Evolutionary conservation across 768 basidiomycete species (phyloP).

Genomic region (Vararia minispora): DNA sequence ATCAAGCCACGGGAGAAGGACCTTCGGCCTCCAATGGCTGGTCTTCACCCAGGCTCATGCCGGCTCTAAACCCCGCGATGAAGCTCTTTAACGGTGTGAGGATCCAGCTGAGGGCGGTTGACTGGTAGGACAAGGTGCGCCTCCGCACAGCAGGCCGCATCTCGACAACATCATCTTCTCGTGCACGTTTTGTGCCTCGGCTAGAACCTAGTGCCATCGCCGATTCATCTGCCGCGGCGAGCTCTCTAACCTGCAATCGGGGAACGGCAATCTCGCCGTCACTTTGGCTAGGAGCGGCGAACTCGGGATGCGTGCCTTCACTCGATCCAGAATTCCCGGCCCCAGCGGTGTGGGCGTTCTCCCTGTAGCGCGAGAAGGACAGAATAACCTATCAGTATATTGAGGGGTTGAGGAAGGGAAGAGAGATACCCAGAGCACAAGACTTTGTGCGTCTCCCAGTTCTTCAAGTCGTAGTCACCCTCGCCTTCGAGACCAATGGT

Average conservation of each 20-base stretch:
- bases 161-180: conserved; percentile 30
- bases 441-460: conserved; percentile 54
- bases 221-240: too few relatives aligned
- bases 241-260: too few relatives aligned
- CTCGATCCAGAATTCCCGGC: too few relatives aligned
- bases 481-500: conserved; percentile 34
- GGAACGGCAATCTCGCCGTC: too few relatives aligned
- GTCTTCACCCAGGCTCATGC: too few relatives aligned
- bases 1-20: too few relatives aligned
- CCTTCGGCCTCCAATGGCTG: too few relatives aligned
- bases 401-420: background rate
- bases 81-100: conserved; percentile 11
- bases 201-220: too few relatives aligned
- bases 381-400: background rate
- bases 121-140: conserved; percentile 35
- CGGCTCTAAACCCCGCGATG: conserved; percentile 11
- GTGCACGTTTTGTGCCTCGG: conserved; percentile 35
- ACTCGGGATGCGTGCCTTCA: too few relatives aligned
- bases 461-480: conserved; percentile 46
- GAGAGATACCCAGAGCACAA: conserved; percentile 31
- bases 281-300: too few relatives aligned
- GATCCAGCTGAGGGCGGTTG: conserved; percentile 15
- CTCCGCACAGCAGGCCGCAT: conserved; percentile 38
- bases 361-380: conserved; percentile 1
- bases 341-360: background rate